A percentile compares a stretch with the other conserved stretches of the same genome.
Conservation (phyloP, 768 basidiomycete species). For the Lactarius akahatsu region DNA sequence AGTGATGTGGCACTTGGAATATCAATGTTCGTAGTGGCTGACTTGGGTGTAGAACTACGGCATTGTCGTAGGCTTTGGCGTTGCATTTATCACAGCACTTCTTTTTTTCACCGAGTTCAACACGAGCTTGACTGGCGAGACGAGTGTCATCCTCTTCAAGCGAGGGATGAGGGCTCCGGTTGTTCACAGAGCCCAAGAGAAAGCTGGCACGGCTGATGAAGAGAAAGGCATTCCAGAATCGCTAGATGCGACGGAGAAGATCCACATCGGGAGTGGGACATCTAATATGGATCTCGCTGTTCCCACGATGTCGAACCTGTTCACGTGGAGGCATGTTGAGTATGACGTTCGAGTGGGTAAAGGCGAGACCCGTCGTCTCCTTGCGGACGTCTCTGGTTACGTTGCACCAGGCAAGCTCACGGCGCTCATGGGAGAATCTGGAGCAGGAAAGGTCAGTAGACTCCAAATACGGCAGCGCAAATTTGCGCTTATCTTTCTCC, state of each 20-base stretch:
- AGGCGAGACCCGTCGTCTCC: slow-evolving; percentile 53
- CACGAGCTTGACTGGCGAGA: slow-evolving; percentile 38
- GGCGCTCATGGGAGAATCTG: slow-evolving; percentile 85
- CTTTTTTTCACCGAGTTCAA: slow-evolving; percentile 60
- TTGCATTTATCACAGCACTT: slow-evolving; percentile 57
- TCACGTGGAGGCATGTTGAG: slow-evolving; percentile 81
- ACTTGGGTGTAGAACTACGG: slow-evolving; percentile 55
- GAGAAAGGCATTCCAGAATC: slow-evolving; percentile 27
- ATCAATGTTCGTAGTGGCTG: neutral
- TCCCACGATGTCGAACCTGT: slow-evolving; percentile 48
- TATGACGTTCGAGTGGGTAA: slow-evolving; percentile 71
- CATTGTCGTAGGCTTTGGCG: slow-evolving; percentile 62
- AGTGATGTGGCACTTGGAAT: slow-evolving; percentile 21
- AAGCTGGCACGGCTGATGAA: slow-evolving; percentile 33
- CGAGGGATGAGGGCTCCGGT: slow-evolving; percentile 44
- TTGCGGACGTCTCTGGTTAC: slow-evolving; percentile 77
- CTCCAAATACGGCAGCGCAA: neutral
- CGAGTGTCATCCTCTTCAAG: slow-evolving; percentile 62
- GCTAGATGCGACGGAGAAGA: slow-evolving; percentile 6
- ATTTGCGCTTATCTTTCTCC: neutral
- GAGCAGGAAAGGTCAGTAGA: slow-evolving; percentile 51
- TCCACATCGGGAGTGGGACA: slow-evolving; percentile 5
- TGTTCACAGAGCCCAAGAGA: slow-evolving; percentile 22
- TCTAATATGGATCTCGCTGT: slow-evolving; percentile 18
- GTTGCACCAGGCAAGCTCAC: slow-evolving; percentile 87